Base-by-base conservation (phyloP, 306 rosid genomes). In the Fragaria nilgerrensis region DNA sequence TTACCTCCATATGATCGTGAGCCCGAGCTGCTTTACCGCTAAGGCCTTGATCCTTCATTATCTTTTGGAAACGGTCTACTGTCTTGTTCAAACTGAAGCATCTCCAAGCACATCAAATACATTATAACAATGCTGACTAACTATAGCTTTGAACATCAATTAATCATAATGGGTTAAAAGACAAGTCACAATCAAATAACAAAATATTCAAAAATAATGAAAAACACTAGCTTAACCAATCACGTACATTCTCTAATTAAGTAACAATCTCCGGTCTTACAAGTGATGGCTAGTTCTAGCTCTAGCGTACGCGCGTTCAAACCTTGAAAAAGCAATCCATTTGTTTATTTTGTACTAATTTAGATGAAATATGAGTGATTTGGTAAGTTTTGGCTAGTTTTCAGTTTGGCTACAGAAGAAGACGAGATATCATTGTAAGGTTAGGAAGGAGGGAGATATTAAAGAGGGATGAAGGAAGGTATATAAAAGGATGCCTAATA, bases 1-100 rank as follows among this genome's bases (percentile, higher is more conserved):
- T 71, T 59, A 91, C 97, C 96, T 95, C 90, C 36, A 79, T 20
- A 67, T 7, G 69, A 34, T 86, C 78, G 63, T 87, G 89, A 66
- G 37, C 47, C 75, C 67, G 78, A 73, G 34, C 74, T 64, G 63
- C 84, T 73, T 71, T 85, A 76, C 37, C 37, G 70, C 41, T 27
- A 48, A 63, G 81, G 72, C 55, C 79, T 72, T 77, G 44, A 45
- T 90, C 96, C 85, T 86, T 89, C 47, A 78, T 63, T 84, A 84
- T 90, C 76, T 41, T 79, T 84, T 87, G 84, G 85, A 92, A 95
- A 27, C 99, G 97, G 39, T 95, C 97, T 25, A 92, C 58, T 11
- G 92, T 90, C 82, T 88, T 90, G 87, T 59, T 84, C 79, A 92
- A 63, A 82, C 97, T 95, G 92, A 74, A 82, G 75, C 83, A 87